Conservation (phyloP, 2,329 filamentous ascomycete species). For the Erysiphe pulchra region DNA sequence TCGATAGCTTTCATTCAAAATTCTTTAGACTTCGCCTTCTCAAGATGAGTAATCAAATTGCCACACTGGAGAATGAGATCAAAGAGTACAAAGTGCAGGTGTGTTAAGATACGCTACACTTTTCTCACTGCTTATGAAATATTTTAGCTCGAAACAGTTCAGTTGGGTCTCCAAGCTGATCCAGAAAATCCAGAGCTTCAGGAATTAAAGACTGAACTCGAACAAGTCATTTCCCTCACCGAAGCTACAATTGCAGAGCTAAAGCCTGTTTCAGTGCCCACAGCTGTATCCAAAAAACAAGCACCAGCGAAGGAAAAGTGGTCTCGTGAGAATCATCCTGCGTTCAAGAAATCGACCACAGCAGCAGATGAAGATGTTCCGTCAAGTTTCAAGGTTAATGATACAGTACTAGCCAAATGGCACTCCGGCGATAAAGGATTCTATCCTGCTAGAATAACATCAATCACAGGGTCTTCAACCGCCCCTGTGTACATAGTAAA, state of each 20-base stretch:
- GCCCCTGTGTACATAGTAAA: constrained; percentile 85
- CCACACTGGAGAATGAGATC: constrained; percentile 19
- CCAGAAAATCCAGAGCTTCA: constrained; percentile 57
- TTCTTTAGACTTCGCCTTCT: not conserved
- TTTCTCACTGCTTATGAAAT: constrained; percentile 3
- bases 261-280: constrained; percentile 25
- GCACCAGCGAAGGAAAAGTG: constrained; percentile 43
- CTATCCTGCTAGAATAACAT: constrained; percentile 80
- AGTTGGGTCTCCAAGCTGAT: constrained; percentile 51
- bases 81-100: constrained; percentile 35
- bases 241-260: constrained; percentile 62
- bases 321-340: constrained; percentile 58
- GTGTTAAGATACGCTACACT: constrained; percentile 2
- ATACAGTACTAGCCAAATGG: constrained; percentile 79
- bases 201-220: constrained; percentile 54
- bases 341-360: constrained; percentile 34
- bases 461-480: constrained; percentile 74
- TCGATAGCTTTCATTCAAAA: too few relatives aligned
- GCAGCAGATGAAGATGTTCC: constrained; percentile 23
- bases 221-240: constrained; percentile 55
- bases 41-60: constrained; percentile 12
- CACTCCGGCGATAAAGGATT: constrained; percentile 67
- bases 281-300: constrained; percentile 17
- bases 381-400: constrained; percentile 57
- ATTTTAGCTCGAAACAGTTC: constrained; percentile 47